Percentiles rank a stretch among this genome's conserved stretches.
phyloP scores from a whole-genome alignment of 139 green algal genomes.

The Ostreobium quekettii region DNA sequence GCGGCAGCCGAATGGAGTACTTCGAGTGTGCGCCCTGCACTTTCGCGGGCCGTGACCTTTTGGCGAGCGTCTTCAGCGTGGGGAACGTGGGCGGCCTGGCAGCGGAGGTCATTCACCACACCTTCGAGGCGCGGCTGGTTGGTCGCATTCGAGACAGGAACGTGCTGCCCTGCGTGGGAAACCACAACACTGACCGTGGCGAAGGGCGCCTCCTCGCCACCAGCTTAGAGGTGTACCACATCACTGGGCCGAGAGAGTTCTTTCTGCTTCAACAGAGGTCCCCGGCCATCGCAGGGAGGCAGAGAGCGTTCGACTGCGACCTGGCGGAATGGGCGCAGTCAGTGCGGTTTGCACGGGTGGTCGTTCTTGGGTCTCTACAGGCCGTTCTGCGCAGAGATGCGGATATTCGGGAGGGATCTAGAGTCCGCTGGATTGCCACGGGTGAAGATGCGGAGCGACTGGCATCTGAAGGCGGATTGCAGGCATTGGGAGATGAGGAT shows the following conservation, averaged over 20 bases:
- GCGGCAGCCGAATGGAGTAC: no score
- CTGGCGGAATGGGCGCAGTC: slow-evolving; percentile 38
- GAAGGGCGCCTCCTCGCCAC: slow-evolving; percentile 33
- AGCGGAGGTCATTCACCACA: slow-evolving; percentile 52
- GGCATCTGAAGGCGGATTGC: no score
- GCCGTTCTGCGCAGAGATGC: no score
- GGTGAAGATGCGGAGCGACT: no score
- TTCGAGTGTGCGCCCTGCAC: no score
- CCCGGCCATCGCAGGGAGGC: slow-evolving; percentile 37
- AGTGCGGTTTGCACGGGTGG: no score
- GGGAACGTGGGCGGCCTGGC: slow-evolving; percentile 81
- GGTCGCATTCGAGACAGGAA: slow-evolving; percentile 40
- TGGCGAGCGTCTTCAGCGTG: no score
- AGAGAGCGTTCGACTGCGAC: slow-evolving; percentile 33
- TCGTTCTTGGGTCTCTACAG: no score
- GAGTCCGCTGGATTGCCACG: no score
- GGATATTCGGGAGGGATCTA: no score
- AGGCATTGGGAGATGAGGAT: no score
- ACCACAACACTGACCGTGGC: slow-evolving; percentile 42
- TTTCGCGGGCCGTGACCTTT: no score
- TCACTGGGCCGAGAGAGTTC: slow-evolving; percentile 12
- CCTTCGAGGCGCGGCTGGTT: slow-evolving; percentile 19
- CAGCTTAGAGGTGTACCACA: slow-evolving; percentile 45
- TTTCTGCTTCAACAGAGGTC: slow-evolving; percentile 64
- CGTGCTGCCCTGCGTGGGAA: slow-evolving; percentile 55